Evolutionary conservation across 2,329 filamentous ascomycete species (phyloP).

Genomic region (Xylariaceae sp.): DNA sequence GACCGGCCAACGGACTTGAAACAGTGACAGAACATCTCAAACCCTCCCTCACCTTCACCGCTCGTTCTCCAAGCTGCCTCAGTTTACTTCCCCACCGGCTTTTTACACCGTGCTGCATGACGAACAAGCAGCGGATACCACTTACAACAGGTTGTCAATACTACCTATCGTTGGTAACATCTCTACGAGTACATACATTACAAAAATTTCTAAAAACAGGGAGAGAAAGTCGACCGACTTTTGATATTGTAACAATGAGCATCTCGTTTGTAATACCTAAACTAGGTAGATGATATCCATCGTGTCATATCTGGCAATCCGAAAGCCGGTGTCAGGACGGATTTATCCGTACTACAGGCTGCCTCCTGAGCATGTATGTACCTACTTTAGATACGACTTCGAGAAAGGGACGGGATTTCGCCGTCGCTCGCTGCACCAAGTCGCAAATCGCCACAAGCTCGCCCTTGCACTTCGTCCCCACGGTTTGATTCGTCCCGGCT

Average conservation of each 20-base stretch:
- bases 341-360: no score
- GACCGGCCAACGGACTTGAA: conserved; percentile 12
- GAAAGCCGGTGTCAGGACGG: conserved; percentile 3
- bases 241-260: conserved; percentile 8
- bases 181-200: conserved; percentile 6
- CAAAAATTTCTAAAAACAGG: conserved; percentile 5
- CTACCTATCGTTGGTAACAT: no score
- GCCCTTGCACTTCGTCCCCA: conserved; percentile 12
- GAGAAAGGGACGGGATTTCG: not conserved
- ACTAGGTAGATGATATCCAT: not conserved
- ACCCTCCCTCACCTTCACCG: conserved; percentile 16
- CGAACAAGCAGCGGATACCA: conserved; percentile 16
- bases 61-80: conserved; percentile 18
- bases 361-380: not conserved
- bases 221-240: conserved; percentile 25
- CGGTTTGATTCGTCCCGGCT: conserved; percentile 15
- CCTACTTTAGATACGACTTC: not conserved
- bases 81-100: conserved; percentile 9
- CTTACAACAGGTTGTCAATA: not conserved
- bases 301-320: conserved; percentile 2
- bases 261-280: not conserved
- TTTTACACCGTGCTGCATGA: conserved; percentile 16
- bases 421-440: conserved; percentile 4
- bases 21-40: conserved; percentile 8
- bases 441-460: conserved; percentile 16